These are phyloP conservation scores for Paramecium tetraurelia DNA, from an alignment of 73 alveolate genomes.

Conservation along the genomic window DNA sequence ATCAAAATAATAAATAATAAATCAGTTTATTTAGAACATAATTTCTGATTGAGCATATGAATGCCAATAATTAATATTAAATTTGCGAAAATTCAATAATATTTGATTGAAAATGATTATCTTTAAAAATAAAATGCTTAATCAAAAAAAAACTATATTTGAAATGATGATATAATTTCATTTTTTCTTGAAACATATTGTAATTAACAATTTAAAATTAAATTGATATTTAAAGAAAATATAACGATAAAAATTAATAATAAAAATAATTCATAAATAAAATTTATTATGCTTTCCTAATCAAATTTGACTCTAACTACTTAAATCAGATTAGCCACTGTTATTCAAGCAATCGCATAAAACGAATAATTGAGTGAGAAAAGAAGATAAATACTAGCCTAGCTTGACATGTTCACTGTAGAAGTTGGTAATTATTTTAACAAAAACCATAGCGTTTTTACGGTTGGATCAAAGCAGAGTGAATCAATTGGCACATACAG, in stretches of 20 bases:
- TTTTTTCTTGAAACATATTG: not conserved
- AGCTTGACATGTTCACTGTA: not conserved
- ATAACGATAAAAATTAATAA: not conserved
- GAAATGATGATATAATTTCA: not conserved
- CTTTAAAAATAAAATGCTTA: too few species aligned
- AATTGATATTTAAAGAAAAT: not conserved
- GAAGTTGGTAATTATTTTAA: not conserved
- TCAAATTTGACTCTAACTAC: slow-evolving; percentile 16
- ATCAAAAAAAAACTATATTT: not conserved
- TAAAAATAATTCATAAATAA: not conserved
- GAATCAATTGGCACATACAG: not conserved
- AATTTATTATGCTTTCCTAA: slow-evolving; percentile 22
- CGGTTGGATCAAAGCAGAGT: slow-evolving; percentile 4
- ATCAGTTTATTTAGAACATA: not conserved
- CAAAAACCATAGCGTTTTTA: not conserved
- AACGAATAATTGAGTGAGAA: not conserved
- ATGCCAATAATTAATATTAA: too few species aligned
- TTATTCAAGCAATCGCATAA: slow-evolving; percentile 8
- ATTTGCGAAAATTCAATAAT: too few species aligned
- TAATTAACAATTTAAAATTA: not conserved
- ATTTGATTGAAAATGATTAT: not conserved
- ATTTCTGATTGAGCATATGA: not conserved
- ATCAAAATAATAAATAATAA: not conserved
- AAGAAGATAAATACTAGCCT: not conserved
- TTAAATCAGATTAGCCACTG: slow-evolving; percentile 16